Evolutionary conservation across 768 basidiomycete species (phyloP).

Genomic region (Tremella fuciformis): DNA sequence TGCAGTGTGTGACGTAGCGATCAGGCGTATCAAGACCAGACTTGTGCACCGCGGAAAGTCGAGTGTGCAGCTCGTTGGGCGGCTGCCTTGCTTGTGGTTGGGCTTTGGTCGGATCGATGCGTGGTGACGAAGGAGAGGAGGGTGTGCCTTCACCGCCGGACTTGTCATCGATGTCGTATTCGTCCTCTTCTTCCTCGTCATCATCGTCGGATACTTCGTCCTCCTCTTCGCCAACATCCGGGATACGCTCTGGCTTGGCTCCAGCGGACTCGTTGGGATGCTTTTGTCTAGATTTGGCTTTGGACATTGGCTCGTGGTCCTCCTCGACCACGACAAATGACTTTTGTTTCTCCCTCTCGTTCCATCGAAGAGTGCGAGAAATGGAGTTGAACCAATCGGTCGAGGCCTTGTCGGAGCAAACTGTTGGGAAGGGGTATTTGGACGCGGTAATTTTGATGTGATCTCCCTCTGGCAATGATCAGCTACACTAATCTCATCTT

Average conservation of each 20-base stretch:
- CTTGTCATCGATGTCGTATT: slow-evolving; percentile 91
- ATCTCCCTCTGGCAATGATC: slow-evolving; percentile 74
- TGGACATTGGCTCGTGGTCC: slow-evolving; percentile 15
- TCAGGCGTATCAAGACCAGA: slow-evolving; percentile 52
- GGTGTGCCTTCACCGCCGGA: slow-evolving; percentile 58
- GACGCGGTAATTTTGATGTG: slow-evolving; percentile 98
- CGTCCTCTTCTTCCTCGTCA: slow-evolving; percentile 67
- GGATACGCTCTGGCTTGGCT: slow-evolving; percentile 56
- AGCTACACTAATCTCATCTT: slow-evolving; percentile 12
- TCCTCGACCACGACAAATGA: slow-evolving; percentile 57
- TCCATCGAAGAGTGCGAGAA: slow-evolving; percentile 95
- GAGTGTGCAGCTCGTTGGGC: slow-evolving; percentile 16
- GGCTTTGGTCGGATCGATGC: slow-evolving; percentile 9
- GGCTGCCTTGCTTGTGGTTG: slow-evolving; percentile 6
- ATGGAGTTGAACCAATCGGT: slow-evolving; percentile 99
- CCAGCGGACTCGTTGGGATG: slow-evolving; percentile 55
- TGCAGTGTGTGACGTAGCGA: slow-evolving; percentile 45
- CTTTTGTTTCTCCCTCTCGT: slow-evolving; percentile 96
- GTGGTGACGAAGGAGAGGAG: slow-evolving; percentile 23
- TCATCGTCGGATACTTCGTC: slow-evolving; percentile 56
- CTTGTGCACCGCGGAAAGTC: slow-evolving; percentile 34
- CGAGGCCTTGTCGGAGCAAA: slow-evolving; percentile 95
- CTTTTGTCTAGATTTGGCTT: slow-evolving; percentile 17
- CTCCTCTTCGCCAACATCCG: slow-evolving; percentile 31
- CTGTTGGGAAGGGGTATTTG: slow-evolving; percentile 96